Evolutionary conservation across 1,139 yeast species (phyloP).

Genomic region (Candida tetrigidarum): DNA sequence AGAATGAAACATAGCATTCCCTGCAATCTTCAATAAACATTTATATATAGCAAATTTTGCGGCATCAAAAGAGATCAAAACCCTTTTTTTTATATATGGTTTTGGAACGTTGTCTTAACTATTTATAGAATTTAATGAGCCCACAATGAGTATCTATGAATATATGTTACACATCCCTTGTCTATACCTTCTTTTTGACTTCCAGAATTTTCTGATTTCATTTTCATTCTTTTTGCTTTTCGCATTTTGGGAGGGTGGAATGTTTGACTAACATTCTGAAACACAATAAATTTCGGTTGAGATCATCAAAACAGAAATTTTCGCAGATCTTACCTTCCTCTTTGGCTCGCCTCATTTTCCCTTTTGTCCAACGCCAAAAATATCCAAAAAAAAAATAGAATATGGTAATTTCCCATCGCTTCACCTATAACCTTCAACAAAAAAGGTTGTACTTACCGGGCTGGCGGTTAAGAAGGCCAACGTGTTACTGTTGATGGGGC

Average conservation of each 20-base stretch:
- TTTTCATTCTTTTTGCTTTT: neutral
- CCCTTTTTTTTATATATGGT: neutral
- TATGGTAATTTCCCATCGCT: neutral
- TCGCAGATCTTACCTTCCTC: neutral
- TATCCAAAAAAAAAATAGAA: too few species aligned
- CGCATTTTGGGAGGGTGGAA: neutral
- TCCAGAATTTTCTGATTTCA: neutral
- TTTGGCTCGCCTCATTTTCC: neutral
- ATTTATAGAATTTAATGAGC: neutral
- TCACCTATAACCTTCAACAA: too few species aligned
- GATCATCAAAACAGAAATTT: neutral
- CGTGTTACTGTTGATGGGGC: too few species aligned
- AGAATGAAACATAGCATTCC: neutral
- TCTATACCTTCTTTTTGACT: neutral
- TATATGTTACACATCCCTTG: too few species aligned
- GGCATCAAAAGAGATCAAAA: neutral
- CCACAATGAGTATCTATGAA: too few species aligned
- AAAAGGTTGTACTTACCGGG: too few species aligned
- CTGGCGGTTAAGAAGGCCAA: too few species aligned
- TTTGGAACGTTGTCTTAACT: neutral
- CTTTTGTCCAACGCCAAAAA: neutral
- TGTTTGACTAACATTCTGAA: neutral
- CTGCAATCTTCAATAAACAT: neutral
- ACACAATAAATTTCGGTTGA: neutral
- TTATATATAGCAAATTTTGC: neutral